Percentiles rank a stretch among this genome's conserved stretches.
phyloP scores from a whole-genome alignment of 2,329 filamentous ascomycete species.

The Pseudocercospora fuligena region DNA sequence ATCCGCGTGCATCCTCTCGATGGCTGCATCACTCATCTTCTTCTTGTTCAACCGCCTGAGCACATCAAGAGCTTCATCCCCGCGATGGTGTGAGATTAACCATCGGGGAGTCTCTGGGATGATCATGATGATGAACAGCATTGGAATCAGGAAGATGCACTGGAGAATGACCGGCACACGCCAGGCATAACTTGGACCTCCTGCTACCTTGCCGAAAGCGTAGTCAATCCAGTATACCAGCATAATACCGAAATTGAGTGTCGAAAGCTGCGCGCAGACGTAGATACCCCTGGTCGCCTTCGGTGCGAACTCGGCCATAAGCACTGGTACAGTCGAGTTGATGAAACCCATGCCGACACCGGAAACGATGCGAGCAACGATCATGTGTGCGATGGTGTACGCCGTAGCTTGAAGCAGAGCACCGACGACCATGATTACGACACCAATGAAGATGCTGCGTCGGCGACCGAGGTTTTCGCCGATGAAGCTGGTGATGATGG shows the following conservation, averaged over 20 bases:
- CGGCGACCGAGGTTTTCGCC: constrained; percentile 54
- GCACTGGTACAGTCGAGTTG: constrained; percentile 52
- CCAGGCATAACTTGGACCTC: constrained; percentile 45
- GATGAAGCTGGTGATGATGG: constrained; percentile 45
- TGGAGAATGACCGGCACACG: constrained; percentile 51
- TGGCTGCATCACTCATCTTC: constrained; percentile 34
- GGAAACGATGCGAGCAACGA: constrained; percentile 51
- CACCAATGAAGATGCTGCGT: constrained; percentile 50
- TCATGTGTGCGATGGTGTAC: constrained; percentile 47
- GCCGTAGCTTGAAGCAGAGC: constrained; percentile 50
- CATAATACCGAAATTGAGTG: constrained; percentile 54
- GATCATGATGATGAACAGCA: constrained; percentile 45
- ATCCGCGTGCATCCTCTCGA: constrained; percentile 32
- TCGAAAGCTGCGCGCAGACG: constrained; percentile 55
- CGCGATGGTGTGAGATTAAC: constrained; percentile 47
- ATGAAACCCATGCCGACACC: constrained; percentile 53
- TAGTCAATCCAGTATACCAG: constrained; percentile 56
- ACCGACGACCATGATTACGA: constrained; percentile 50
- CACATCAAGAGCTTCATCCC: constrained; percentile 46
- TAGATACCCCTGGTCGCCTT: constrained; percentile 43
- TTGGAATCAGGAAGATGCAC: constrained; percentile 47
- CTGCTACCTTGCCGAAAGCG: constrained; percentile 42
- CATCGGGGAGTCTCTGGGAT: constrained; percentile 53
- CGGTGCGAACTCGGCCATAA: constrained; percentile 49
- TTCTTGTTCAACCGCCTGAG: constrained; percentile 35